A percentile compares a stretch with the other conserved stretches of the same genome.
phyloP scores from a whole-genome alignment of 1,284 basidiomycete genomes.

The Tausonia pullulans region DNA sequence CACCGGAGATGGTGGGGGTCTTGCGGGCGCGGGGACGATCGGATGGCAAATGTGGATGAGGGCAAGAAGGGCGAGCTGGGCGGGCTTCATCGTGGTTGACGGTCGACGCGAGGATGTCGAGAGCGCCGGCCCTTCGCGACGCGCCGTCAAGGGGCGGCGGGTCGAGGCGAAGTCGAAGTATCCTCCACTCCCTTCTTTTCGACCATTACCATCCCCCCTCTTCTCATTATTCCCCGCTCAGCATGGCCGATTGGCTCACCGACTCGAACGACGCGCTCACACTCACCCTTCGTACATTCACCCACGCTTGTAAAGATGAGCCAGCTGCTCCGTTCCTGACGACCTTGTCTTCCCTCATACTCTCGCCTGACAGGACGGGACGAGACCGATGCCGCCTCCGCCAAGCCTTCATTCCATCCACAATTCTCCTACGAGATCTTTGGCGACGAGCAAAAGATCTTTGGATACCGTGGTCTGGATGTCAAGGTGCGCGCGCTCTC shows the following conservation, averaged over 20 bases:
- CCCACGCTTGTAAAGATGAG: too few relatives aligned
- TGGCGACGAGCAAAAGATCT: conserved; percentile 92
- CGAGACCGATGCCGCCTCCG: conserved; percentile 48
- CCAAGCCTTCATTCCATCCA: conserved; percentile 54
- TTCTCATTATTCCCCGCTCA: background rate
- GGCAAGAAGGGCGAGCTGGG: conserved; percentile 1
- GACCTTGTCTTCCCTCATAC: background rate
- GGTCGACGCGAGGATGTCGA: too few relatives aligned
- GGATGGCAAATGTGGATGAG: background rate
- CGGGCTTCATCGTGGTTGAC: background rate
- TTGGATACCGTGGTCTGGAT: conserved; percentile 73
- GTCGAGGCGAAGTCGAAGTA: too few relatives aligned
- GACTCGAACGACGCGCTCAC: conserved; percentile 58
- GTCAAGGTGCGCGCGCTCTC: conserved; percentile 54
- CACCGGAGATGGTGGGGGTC: background rate
- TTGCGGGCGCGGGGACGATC: too few relatives aligned
- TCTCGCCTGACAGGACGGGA: conserved; percentile 39
- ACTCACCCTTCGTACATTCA: background rate
- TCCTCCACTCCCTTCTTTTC: background rate
- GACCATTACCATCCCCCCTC: background rate
- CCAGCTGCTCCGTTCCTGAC: background rate
- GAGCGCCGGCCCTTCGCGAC: too few relatives aligned
- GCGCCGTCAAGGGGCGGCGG: too few relatives aligned
- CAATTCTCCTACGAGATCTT: conserved; percentile 89
- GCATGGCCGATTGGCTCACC: conserved; percentile 26